phyloP scores from a whole-genome alignment of 83 land plant species.

The Larix sibirica region DNA sequence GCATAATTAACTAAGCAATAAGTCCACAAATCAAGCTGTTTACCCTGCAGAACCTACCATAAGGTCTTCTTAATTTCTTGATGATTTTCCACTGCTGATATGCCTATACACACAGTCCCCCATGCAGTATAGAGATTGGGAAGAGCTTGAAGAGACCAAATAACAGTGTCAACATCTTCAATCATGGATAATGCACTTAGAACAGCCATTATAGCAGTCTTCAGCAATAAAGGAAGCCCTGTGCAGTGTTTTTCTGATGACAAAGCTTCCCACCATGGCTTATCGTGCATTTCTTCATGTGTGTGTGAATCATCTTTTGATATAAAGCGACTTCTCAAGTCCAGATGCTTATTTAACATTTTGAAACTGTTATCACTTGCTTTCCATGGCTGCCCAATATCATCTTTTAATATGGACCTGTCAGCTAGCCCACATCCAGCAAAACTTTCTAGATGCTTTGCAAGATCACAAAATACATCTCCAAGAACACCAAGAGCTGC shows the following conservation, averaged over 20 bases:
- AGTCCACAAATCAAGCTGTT: no score
- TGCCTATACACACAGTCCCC: constrained; percentile 26
- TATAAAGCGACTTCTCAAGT: no score
- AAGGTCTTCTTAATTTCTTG: constrained; percentile 18
- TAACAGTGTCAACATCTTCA: constrained; percentile 25
- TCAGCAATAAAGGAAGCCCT: constrained; percentile 22
- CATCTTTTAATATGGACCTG: no score
- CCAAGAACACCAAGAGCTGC: constrained; percentile 35
- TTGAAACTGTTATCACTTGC: no score
- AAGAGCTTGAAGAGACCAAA: constrained; percentile 33
- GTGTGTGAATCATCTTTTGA: no score
- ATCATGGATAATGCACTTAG: constrained; percentile 9
- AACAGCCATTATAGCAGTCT: constrained; percentile 21
- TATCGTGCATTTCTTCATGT: no score
- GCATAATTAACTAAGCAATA: no score
- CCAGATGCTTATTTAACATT: no score
- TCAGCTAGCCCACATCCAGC: neutral
- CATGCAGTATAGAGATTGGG: constrained; percentile 25
- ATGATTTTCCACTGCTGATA: constrained; percentile 19
- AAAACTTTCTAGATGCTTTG: constrained; percentile 14
- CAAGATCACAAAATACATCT: constrained; percentile 28
- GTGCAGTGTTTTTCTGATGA: neutral
- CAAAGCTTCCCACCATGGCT: neutral
- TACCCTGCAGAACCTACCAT: neutral
- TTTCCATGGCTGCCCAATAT: no score